Percentiles rank a stretch among this genome's conserved stretches.
phyloP scores from a whole-genome alignment of 1,139 yeast genomes.

The Diutina sp. region DNA sequence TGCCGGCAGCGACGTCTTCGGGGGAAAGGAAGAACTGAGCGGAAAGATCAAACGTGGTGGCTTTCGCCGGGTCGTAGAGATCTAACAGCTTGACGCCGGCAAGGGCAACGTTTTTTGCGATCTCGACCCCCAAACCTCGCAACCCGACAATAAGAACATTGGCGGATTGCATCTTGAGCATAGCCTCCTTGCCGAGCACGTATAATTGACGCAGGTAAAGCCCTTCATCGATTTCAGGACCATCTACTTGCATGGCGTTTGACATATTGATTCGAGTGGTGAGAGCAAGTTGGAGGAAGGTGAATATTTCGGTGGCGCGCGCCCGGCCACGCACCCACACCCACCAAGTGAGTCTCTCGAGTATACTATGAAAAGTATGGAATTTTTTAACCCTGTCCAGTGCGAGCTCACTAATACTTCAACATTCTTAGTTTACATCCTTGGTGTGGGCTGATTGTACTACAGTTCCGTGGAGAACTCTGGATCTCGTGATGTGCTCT shows the following conservation, averaged over 20 bases:
- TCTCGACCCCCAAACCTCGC: constrained; percentile 87
- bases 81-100: constrained; percentile 94
- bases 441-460: no score
- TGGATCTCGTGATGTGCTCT: no score
- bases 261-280: constrained; percentile 9
- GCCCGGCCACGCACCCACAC: not conserved
- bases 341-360: no score
- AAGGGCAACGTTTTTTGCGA: constrained; percentile 89
- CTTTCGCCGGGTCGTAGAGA: constrained; percentile 71
- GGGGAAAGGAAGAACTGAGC: constrained; percentile 76
- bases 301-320: not conserved
- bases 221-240: constrained; percentile 73
- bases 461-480: no score
- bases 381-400: no score
- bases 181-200: constrained; percentile 91
- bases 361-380: no score
- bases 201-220: constrained; percentile 92
- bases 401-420: no score
- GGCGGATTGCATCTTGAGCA: constrained; percentile 91
- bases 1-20: constrained; percentile 49
- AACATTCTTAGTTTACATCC: no score
- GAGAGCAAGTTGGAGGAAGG: not conserved
- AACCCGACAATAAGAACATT: constrained; percentile 81
- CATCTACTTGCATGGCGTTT: constrained; percentile 42
- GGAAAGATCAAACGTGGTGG: constrained; percentile 60